phyloP scores from a whole-genome alignment of 1,139 yeast genomes.

The Yarrowia galli region DNA sequence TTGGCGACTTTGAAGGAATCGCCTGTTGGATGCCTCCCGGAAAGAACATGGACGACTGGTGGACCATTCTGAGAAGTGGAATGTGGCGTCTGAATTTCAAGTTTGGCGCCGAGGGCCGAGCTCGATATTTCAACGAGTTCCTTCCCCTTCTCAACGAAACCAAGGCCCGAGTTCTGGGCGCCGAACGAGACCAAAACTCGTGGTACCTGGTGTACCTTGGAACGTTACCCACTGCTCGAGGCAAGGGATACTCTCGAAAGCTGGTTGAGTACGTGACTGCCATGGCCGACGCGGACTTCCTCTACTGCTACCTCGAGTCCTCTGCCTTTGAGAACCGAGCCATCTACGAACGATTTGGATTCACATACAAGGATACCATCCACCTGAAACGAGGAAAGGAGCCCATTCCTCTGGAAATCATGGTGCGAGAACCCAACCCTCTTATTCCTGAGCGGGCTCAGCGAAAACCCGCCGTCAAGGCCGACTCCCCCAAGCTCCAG shows the following conservation, averaged over 20 bases:
- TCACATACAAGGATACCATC: slow-evolving; percentile 45
- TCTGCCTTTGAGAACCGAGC: slow-evolving; percentile 62
- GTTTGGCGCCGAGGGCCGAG: slow-evolving; percentile 60
- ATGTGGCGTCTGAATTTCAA: slow-evolving; percentile 61
- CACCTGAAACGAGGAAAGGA: slow-evolving; percentile 41
- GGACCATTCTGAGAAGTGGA: slow-evolving; percentile 64
- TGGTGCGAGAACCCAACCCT: slow-evolving; percentile 45
- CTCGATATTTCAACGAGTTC: slow-evolving; percentile 63
- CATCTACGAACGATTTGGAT: slow-evolving; percentile 66
- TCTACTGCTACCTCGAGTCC: slow-evolving; percentile 65
- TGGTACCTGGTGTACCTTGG: slow-evolving; percentile 71
- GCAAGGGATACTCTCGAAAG: slow-evolving; percentile 70
- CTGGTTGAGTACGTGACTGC: slow-evolving; percentile 64
- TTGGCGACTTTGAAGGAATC: slow-evolving; percentile 65
- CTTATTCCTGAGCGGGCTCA: slow-evolving; percentile 22
- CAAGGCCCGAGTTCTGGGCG: slow-evolving; percentile 48
- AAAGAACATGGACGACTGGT: slow-evolving; percentile 56
- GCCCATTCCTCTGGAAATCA: slow-evolving; percentile 44
- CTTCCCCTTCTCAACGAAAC: slow-evolving; percentile 64
- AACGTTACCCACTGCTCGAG: slow-evolving; percentile 64
- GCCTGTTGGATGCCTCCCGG: slow-evolving; percentile 70
- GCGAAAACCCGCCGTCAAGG: slow-evolving; percentile 30
- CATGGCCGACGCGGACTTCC: slow-evolving; percentile 58
- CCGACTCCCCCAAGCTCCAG: slow-evolving; percentile 29
- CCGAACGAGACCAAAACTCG: slow-evolving; percentile 52